These are phyloP conservation scores for Boletus rex-veris DNA, from an alignment of 768 basidiomycete species.

Conservation along the genomic window DNA sequence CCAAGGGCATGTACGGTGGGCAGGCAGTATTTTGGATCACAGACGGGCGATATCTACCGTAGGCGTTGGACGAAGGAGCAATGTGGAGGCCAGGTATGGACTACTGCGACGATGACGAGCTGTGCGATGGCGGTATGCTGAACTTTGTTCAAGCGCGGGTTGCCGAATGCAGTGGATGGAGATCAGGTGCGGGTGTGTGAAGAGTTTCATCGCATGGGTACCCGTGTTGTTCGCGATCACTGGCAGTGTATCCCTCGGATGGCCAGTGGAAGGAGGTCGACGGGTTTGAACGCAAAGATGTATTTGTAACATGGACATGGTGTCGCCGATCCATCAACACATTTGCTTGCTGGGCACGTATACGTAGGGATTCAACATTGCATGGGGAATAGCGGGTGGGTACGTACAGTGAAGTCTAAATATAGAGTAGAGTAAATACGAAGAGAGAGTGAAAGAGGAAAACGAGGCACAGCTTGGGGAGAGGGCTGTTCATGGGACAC, in stretches of 20 bases:
- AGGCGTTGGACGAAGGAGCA: not conserved
- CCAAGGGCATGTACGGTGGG: not conserved
- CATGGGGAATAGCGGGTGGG: not conserved
- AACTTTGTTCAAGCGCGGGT: slow-evolving; percentile 3
- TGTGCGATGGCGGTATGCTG: not conserved
- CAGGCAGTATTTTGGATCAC: not conserved
- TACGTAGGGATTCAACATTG: not conserved
- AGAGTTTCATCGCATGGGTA: slow-evolving; percentile 10
- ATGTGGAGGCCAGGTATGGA: not conserved
- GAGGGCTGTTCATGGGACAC: not conserved
- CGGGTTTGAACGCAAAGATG: not conserved
- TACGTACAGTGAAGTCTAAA: not conserved
- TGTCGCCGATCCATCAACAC: slow-evolving; percentile 14
- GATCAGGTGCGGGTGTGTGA: slow-evolving; percentile 1
- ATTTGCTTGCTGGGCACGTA: not conserved
- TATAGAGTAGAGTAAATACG: slow-evolving; percentile 2
- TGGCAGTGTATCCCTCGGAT: slow-evolving; percentile 11
- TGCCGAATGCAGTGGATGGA: slow-evolving; percentile 5
- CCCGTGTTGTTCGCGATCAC: slow-evolving; percentile 13
- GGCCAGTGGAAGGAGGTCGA: not conserved
- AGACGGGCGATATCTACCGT: not conserved
- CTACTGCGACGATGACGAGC: slow-evolving; percentile 6
- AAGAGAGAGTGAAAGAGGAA: not conserved
- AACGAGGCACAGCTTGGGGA: slow-evolving; percentile 6
- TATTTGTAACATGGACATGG: slow-evolving; percentile 11